Evolutionary conservation across 202 grass and related monocot species (phyloP).

Genomic region (Panicum hallii): DNA sequence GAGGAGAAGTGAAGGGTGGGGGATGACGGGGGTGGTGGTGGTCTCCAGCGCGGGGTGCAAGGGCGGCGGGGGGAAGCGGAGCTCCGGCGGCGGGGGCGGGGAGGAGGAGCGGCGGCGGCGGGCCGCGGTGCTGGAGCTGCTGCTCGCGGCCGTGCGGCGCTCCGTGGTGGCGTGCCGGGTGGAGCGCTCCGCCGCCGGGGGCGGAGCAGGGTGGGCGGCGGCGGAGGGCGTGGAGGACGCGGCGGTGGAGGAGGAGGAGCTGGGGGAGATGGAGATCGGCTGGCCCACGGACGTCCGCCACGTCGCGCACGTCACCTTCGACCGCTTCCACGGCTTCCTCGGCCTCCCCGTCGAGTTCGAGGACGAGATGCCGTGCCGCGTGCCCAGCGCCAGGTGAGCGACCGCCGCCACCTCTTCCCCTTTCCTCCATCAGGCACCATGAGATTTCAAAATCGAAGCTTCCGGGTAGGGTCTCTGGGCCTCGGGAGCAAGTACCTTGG

Average conservation of each 20-base stretch:
- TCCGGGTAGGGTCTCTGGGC: background rate
- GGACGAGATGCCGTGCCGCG: slow-evolving; percentile 78
- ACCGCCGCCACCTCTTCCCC: background rate
- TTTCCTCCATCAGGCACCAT: background rate
- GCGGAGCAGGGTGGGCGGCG: slow-evolving; percentile 14
- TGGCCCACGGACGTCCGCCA: slow-evolving; percentile 90
- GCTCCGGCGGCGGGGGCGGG: slow-evolving; percentile 38
- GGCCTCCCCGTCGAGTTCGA: slow-evolving; percentile 95
- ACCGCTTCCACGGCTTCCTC: slow-evolving; percentile 88
- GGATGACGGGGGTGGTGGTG: slow-evolving; percentile 82
- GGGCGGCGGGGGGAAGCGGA: slow-evolving; percentile 46
- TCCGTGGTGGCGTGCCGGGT: slow-evolving; percentile 87
- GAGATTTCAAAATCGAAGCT: background rate
- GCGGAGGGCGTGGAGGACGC: background rate
- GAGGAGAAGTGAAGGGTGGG: background rate
- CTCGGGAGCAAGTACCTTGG: background rate
- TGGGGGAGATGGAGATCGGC: slow-evolving; percentile 82
- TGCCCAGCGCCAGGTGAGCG: slow-evolving; percentile 80
- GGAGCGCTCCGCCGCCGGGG: slow-evolving; percentile 50
- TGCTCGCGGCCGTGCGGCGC: slow-evolving; percentile 74
- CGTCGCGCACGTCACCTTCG: slow-evolving; percentile 90
- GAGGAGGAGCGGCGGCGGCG: slow-evolving; percentile 64
- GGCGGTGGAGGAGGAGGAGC: background rate
- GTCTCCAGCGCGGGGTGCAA: slow-evolving; percentile 81
- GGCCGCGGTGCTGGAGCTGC: slow-evolving; percentile 67